Evolutionary conservation across 1,284 basidiomycete species (phyloP).

Genomic region (Boletus smithii): DNA sequence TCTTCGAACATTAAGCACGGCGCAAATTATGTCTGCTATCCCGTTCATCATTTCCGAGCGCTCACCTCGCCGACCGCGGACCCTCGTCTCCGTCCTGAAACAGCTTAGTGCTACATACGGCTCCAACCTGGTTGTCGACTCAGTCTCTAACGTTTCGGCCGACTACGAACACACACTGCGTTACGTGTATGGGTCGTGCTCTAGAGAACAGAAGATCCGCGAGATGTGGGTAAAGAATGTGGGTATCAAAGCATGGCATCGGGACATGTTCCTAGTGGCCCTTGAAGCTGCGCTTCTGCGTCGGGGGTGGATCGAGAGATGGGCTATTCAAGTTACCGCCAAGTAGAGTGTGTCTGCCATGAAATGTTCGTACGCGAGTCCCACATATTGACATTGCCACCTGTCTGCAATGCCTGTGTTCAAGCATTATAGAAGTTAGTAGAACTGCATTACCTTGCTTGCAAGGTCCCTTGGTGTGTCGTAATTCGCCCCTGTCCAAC

Average conservation of each 20-base stretch:
- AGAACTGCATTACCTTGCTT: too few species aligned
- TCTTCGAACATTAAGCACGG: constrained; percentile 19
- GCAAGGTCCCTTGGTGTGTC: too few species aligned
- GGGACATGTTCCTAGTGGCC: constrained; percentile 43
- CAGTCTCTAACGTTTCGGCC: constrained; percentile 43
- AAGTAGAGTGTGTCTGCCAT: constrained; percentile 9
- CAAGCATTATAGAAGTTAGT: too few species aligned
- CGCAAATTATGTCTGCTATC: constrained; percentile 25
- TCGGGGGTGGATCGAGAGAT: constrained; percentile 37
- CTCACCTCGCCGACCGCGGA: constrained; percentile 20
- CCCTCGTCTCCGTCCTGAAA: constrained; percentile 23
- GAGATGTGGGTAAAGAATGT: constrained; percentile 32
- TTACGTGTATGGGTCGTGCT: constrained; percentile 29
- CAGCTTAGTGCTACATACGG: constrained; percentile 26
- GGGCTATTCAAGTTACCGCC: constrained; percentile 31
- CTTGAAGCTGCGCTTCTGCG: constrained; percentile 54
- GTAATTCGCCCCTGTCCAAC: too few species aligned
- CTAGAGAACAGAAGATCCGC: constrained; percentile 26
- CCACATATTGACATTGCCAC: too few species aligned
- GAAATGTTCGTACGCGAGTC: not conserved
- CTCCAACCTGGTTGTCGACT: constrained; percentile 38
- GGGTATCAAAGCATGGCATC: constrained; percentile 45
- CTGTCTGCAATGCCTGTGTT: too few species aligned
- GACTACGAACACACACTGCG: constrained; percentile 32
- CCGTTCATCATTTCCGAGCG: constrained; percentile 26